Evolutionary conservation across 1,284 basidiomycete genomes (phyloP), one percentile per base, ranked within the genome.

Genomic region (Austroboletus novae-zelandiae): DNA sequence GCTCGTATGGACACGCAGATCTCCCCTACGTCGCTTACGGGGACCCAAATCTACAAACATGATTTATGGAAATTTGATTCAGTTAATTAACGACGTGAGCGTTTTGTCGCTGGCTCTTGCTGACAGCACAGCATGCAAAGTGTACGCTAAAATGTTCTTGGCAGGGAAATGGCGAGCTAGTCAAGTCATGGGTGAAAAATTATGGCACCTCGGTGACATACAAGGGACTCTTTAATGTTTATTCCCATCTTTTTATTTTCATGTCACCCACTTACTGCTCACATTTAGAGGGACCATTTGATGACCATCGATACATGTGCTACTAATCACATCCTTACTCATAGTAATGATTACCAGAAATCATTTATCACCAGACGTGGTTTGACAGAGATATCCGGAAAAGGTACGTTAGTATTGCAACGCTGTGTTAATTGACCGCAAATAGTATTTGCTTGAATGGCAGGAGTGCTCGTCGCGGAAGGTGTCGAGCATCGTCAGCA

Each of bases 151-250:
- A 23, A 23, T 30, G 14, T 18, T 6, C 14, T 20, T 13, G 18
- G 23, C n/a, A 57, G 54, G 56, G 51, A 9, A 18, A 34, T 20
- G 29, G 25, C 3, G 8, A 1, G 14, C 27, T 46, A 5, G 2
- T 32, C 3, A 43, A 57, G 2, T 31, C 15, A 54, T 88, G 84
- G 84, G 57, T 73, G 0, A 55, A 70, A 23, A 58, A 80, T 50
- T 81, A 83, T 54, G 84, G 84, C 0, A 56, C 57, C 3, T 79
- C 76, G 1, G 58, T 83, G 43, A 73, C 63, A 47, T 80, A 75
- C 51, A 71, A 71, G 47, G 68, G 67, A 0, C 56, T 79, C 3
- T 25, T 48, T 0, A 39, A 17, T 14, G 43, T 54, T 15, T 10
- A 39, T 31, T 25, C 20, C 20, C 20, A 23, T 5, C 5, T n/a